A percentile compares a stretch with the other conserved stretches of the same genome.
phyloP scores from a whole-genome alignment of 148 eudicot species.

The Cornus kousa region DNA sequence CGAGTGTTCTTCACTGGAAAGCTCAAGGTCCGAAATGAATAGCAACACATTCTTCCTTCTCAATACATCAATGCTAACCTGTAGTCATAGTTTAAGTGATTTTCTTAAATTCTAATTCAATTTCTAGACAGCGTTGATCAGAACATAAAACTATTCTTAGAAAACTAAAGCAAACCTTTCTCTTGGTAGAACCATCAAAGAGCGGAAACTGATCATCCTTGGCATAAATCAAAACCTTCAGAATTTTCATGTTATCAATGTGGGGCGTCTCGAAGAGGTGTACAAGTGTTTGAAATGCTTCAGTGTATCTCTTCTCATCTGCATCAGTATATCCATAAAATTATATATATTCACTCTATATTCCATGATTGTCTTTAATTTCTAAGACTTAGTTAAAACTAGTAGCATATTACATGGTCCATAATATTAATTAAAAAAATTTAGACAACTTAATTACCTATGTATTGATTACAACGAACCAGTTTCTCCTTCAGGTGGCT shows the following conservation, averaged over 20 bases:
- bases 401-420: too few relatives aligned
- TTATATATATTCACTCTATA: too few relatives aligned
- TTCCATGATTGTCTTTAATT: too few relatives aligned
- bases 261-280: conserved; percentile 55
- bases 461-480: conserved; percentile 45
- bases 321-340: conserved; percentile 4
- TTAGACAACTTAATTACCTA: conserved; percentile 45
- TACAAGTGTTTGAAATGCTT: conserved; percentile 45
- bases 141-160: too few relatives aligned
- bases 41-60: conserved; percentile 59
- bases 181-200: conserved; percentile 48
- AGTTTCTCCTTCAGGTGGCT: conserved; percentile 56
- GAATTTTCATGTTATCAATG: conserved; percentile 62
- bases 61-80: conserved; percentile 52
- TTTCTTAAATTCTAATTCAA: too few relatives aligned
- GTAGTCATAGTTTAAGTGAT: conserved; percentile 1
- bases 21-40: conserved; percentile 61
- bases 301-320: conserved; percentile 60
- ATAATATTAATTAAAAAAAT: too few relatives aligned
- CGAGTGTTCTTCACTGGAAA: conserved; percentile 56
- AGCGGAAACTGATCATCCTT: conserved; percentile 65
- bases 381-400: too few relatives aligned
- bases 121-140: too few relatives aligned
- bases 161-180: conserved; percentile 31
- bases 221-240: conserved; percentile 45